Base-by-base conservation (phyloP, 2,329 filamentous ascomycete species). In the Ilyonectria sp. region DNA sequence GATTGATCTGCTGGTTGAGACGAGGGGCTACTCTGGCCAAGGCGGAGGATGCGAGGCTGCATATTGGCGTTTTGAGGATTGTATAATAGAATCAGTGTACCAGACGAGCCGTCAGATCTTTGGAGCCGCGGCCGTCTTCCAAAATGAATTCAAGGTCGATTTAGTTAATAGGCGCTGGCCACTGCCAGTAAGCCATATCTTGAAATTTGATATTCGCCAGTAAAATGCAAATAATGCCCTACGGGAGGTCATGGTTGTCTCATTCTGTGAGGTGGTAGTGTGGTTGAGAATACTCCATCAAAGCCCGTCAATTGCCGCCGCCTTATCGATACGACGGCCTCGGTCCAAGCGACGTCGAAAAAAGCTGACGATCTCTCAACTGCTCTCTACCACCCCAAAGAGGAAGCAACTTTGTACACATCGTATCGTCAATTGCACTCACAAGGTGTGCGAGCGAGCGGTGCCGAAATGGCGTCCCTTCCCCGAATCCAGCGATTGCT, bases 271-370 rank as follows among this genome's bases (percentile, higher is more conserved):
- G 31, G 26, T 43, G 15, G 21, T 26, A 15, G 31, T 7, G 46
- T 26, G 6, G 15, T 17, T n/a, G 26, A 37, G 19, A 29, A 50
- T 3, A 33, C 15, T 50, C 26, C 11, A 44, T 40, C 63, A 15
- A 9, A 56, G 21, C 7, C 21, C n/a, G 31, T 26, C 35, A 40
- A 31, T 26, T 31, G 29, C 37, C 33, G 54, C 17, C 55, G 46
- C 47, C 60, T 72, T 72, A 74, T 74, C 71, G 71, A 73, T 73
- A 73, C 69, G 58, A 11, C 44, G 19, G 33, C 17, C 26, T 43
- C 11, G 37, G 29, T 9, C 6, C 31, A 50, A 50, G 47, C n/a
- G 21, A 33, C 11, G 19, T 15, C 29, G 4, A 37, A 53, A 43
- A 53, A 50, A 37, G 37, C 49, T 43, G 53, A 10, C 33, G 53